phyloP scores from a whole-genome alignment of 768 basidiomycete genomes.

The Steccherinum ochraceum region DNA sequence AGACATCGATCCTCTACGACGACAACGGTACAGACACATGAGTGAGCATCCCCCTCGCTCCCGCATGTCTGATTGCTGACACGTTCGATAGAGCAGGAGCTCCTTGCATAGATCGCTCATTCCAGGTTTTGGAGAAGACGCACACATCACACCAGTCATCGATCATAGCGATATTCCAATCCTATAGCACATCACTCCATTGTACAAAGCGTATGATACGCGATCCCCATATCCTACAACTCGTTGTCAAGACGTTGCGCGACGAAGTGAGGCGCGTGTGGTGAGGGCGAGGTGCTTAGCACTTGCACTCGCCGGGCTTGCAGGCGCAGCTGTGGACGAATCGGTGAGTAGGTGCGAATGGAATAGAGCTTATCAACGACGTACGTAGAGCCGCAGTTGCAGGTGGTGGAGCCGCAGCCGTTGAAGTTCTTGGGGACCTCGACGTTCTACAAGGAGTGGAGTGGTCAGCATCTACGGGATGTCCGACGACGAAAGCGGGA shows the following conservation, averaged over 20 bases:
- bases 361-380: conserved; percentile 9
- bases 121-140: no score
- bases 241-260: neutral
- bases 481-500: neutral
- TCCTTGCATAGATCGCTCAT: no score
- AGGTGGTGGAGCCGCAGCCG: conserved; percentile 41
- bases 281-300: conserved; percentile 30
- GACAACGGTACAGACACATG: conserved; percentile 62
- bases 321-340: conserved; percentile 47
- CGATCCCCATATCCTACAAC: neutral
- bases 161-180: neutral
- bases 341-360: no score
- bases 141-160: no score
- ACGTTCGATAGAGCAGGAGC: no score
- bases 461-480: neutral
- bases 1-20: conserved; percentile 59
- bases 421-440: conserved; percentile 33
- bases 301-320: conserved; percentile 61
- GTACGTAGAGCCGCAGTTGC: conserved; percentile 48
- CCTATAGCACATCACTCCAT: neutral
- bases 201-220: neutral
- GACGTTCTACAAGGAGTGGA: conserved; percentile 9
- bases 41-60: conserved; percentile 33
- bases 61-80: neutral
- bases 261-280: no score